These are phyloP conservation scores for Byssoonygena ceratinophila DNA, from an alignment of 2,329 filamentous ascomycete genomes.

Conservation along the genomic window DNA sequence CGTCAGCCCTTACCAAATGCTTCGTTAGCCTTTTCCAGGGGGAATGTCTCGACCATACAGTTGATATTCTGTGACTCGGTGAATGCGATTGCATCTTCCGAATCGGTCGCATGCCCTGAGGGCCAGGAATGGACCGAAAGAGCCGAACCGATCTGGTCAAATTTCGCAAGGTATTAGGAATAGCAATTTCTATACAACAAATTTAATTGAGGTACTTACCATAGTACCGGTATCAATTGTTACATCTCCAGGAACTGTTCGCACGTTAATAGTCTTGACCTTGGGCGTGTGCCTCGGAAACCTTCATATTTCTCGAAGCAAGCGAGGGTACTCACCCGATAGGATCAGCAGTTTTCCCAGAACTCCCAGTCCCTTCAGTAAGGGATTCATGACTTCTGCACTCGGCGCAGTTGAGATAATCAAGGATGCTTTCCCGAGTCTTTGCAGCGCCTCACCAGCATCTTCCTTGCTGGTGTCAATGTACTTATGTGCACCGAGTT, in stretches of 20 bases:
- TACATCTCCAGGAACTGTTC: constrained; percentile 20
- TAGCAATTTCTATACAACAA: background rate
- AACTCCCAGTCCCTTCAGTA: constrained; percentile 28
- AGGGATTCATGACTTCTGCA: constrained; percentile 25
- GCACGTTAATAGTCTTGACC: background rate
- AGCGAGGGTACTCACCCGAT: constrained; percentile 15
- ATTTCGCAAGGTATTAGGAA: background rate
- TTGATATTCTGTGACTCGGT: constrained; percentile 40
- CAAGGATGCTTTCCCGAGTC: constrained; percentile 28
- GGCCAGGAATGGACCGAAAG: constrained; percentile 44
- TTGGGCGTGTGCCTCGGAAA: background rate
- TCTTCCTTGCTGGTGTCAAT: constrained; percentile 18
- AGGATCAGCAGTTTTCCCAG: constrained; percentile 32
- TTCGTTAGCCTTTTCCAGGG: constrained; percentile 41
- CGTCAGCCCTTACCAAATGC: constrained; percentile 34
- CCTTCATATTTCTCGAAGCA: background rate
- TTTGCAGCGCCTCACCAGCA: constrained; percentile 26
- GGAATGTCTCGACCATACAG: constrained; percentile 46
- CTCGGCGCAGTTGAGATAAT: constrained; percentile 34
- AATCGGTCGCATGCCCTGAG: constrained; percentile 43
- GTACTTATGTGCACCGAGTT: constrained; percentile 49
- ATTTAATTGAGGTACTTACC: constrained; percentile 15
- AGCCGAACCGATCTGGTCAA: constrained; percentile 33
- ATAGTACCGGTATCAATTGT: constrained; percentile 5
- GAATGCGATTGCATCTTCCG: constrained; percentile 45